Conservation (phyloP, 257 asterid genomes). For the Primulina eburnea region DNA sequence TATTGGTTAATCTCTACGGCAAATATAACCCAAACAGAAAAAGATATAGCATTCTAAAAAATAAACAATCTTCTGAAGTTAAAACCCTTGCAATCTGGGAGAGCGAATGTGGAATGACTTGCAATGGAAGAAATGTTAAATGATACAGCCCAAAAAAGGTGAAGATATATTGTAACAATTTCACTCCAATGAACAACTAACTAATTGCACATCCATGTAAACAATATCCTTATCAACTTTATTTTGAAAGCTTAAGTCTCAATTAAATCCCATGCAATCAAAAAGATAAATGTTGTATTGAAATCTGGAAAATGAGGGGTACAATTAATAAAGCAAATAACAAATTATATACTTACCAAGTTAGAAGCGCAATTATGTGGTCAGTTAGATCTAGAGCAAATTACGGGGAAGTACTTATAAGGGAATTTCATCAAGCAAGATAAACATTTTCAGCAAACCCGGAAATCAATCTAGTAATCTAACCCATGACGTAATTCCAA, state of each 20-base stretch:
- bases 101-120: too few species aligned
- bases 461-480: neutral
- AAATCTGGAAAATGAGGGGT: neutral
- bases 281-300: neutral
- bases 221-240: neutral
- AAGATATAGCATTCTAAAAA: neutral
- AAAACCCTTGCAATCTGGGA: neutral
- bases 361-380: neutral
- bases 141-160: neutral
- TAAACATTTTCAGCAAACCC: neutral
- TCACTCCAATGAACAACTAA: neutral
- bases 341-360: neutral
- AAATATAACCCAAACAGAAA: too few species aligned
- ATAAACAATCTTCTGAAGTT: neutral
- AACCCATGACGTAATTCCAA: neutral
- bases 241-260: neutral
- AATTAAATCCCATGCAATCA: neutral
- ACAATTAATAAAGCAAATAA: neutral
- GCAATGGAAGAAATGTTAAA: too few species aligned
- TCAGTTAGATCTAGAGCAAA: neutral
- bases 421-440: neutral
- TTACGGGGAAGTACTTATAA: neutral
- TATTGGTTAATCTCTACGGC: neutral
- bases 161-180: neutral
- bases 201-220: neutral